These are phyloP conservation scores for Tephrocybe sp. DNA, from an alignment of 768 basidiomycete genomes.

Conservation along the genomic window DNA sequence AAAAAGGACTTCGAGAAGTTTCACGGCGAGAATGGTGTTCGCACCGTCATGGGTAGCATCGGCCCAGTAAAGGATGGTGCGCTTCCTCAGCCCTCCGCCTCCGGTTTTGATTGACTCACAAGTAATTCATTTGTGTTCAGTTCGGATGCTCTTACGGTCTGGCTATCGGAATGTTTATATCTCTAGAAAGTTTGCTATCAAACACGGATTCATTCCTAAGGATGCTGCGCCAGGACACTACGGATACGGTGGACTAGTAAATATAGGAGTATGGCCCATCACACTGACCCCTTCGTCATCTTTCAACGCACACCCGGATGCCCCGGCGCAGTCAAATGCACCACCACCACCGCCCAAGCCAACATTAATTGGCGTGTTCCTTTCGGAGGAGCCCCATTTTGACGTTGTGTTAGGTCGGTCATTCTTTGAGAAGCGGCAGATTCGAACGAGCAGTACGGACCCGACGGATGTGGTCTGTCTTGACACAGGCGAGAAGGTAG, in stretches of 20 bases:
- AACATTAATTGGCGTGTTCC: constrained; percentile 64
- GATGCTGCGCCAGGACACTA: constrained; percentile 89
- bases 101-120: background rate
- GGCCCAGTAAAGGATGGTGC: constrained; percentile 86
- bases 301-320: constrained; percentile 26
- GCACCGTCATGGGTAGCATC: constrained; percentile 88
- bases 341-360: constrained; percentile 29
- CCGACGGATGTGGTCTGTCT: constrained; percentile 88
- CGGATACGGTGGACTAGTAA: constrained; percentile 89
- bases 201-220: constrained; percentile 82
- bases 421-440: constrained; percentile 79
- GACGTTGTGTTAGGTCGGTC: constrained; percentile 90
- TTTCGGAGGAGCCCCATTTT: constrained; percentile 94
- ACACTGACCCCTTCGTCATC: constrained; percentile 51
- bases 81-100: constrained; percentile 18
- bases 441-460: constrained; percentile 80
- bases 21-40: constrained; percentile 87
- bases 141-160: constrained; percentile 89
- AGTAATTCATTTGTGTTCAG: constrained; percentile 32
- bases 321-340: constrained; percentile 19
- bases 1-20: constrained; percentile 83
- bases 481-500: constrained; percentile 89
- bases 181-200: constrained; percentile 87
- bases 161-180: constrained; percentile 96
- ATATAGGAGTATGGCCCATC: constrained; percentile 86